Evolutionary conservation across 768 basidiomycete species (phyloP), one percentile per base, ranked within the genome.

Genomic region (Hortiboletus campestris): DNA sequence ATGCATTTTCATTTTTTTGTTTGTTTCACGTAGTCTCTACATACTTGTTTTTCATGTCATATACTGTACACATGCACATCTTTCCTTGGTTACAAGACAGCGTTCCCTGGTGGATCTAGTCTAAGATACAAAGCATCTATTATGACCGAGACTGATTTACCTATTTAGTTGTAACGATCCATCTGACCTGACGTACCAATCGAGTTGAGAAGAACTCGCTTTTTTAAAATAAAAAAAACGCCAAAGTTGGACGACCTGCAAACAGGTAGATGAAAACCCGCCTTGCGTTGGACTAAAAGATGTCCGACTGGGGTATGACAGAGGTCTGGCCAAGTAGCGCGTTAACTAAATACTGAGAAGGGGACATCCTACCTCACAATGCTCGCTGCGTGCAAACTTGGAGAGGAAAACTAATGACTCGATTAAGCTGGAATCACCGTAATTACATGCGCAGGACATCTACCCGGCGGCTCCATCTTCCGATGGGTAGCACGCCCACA

Each of bases 101-200:
- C 9, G 25, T 40, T 17, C 35, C 39, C 41, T 41, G 35, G 11
- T 41, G n/a, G 25, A 51, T 43, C 50, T 58, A 42, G 39, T 31
- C 31, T 35, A 48, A 34, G 40, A n/a, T n/a, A n/a, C n/a, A 41
- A 39, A 28, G 28, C 9, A 31, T 36, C 1, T 34, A 34, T 45
- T 46, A 52, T 49, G 40, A 49, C 22, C 35, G 28, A 52, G 49
- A 46, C 31, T 40, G 42, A 46, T 53, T 39, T 34, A 38, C 59
- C 6, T 31, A 29, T 43, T 43, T 49, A 35, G 22, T 36, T 49
- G 29, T 19, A 31, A 28, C 28, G 28, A 45, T 51, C 32, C 19
- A 25, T 50, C 17, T 41, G 39, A 41, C 20, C 4, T 8, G 38
- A 47, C 6, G n/a, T n/a, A 31, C 17, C 9, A 28, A 31, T 41